Percentiles rank a stretch among this genome's conserved stretches.
phyloP scores from a whole-genome alignment of 495 filamentous ascomycete species.

The Penicillium ucsense region DNA sequence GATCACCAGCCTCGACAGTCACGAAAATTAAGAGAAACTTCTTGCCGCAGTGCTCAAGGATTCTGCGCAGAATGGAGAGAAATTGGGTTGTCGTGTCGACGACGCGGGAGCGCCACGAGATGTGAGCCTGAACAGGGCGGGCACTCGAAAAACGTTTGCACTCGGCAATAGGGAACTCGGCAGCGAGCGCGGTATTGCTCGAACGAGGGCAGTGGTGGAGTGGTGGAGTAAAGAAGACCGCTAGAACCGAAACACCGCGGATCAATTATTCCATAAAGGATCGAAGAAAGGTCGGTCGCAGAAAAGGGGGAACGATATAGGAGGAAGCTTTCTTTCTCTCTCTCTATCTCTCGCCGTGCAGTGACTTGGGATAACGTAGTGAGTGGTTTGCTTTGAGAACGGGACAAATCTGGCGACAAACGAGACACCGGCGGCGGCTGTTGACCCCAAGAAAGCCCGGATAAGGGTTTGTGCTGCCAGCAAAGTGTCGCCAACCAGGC shows the following conservation, averaged over 20 bases:
- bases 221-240: slow-evolving; percentile 1
- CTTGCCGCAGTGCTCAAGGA: slow-evolving; percentile 1
- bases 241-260: slow-evolving; percentile 4
- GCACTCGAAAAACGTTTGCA: too few species aligned
- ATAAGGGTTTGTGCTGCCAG: not conserved
- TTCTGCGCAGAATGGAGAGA: slow-evolving; percentile 1
- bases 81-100: too few species aligned
- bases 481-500: slow-evolving; percentile 2
- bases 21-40: slow-evolving; percentile 1
- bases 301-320: too few species aligned
- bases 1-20: not conserved
- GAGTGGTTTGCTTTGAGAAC: not conserved
- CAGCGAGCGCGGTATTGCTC: slow-evolving; percentile 5
- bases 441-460: not conserved
- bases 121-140: too few species aligned
- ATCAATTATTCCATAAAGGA: slow-evolving; percentile 5
- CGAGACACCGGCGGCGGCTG: not conserved
- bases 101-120: too few species aligned
- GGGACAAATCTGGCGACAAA: not conserved
- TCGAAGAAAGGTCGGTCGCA: not conserved
- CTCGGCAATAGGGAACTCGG: not conserved
- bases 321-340: too few species aligned
- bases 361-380: too few species aligned
- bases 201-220: not conserved
- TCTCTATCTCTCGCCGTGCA: too few species aligned